These are phyloP conservation scores for Brassica carinata DNA, from an alignment of 345 rosid species.

Conservation along the genomic window DNA sequence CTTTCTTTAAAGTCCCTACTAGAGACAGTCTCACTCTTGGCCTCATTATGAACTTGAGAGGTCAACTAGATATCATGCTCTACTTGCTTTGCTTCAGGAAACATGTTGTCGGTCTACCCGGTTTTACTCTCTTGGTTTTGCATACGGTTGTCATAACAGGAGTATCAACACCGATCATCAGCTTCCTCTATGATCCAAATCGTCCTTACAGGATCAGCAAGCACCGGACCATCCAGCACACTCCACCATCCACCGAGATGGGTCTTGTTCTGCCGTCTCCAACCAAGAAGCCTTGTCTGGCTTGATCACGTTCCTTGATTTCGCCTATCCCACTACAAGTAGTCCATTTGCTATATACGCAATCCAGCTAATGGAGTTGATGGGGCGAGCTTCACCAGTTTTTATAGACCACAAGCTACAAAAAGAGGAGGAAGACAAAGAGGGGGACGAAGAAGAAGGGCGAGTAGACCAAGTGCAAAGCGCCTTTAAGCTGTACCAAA, in stretches of 20 bases:
- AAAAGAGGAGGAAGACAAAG: not conserved
- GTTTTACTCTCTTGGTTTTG: slow-evolving; percentile 55
- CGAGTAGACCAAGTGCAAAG: slow-evolving; percentile 41
- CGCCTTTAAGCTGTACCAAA: slow-evolving; percentile 51
- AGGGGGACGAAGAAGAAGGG: slow-evolving; percentile 12
- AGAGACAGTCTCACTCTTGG: slow-evolving; percentile 62
- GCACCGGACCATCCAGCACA: slow-evolving; percentile 78
- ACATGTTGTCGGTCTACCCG: slow-evolving; percentile 37
- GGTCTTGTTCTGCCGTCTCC: slow-evolving; percentile 54
- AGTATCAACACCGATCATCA: slow-evolving; percentile 49
- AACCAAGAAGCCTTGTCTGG: slow-evolving; percentile 47
- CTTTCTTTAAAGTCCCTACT: slow-evolving; percentile 44
- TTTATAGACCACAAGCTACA: slow-evolving; percentile 52
- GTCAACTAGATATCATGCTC: slow-evolving; percentile 60
- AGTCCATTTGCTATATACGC: slow-evolving; percentile 55
- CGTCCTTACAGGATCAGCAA: slow-evolving; percentile 72
- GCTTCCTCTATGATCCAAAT: slow-evolving; percentile 68
- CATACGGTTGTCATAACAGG: slow-evolving; percentile 40
- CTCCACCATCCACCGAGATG: slow-evolving; percentile 47
- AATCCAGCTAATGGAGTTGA: slow-evolving; percentile 56
- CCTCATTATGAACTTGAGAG: slow-evolving; percentile 66
- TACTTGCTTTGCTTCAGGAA: slow-evolving; percentile 66
- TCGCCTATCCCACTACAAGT: slow-evolving; percentile 50
- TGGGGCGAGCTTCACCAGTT: slow-evolving; percentile 59
- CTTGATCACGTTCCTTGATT: slow-evolving; percentile 58